These are phyloP conservation scores for Paecilomyces dactylethromorphus DNA, from an alignment of 2,329 filamentous ascomycete species.

Conservation along the genomic window DNA sequence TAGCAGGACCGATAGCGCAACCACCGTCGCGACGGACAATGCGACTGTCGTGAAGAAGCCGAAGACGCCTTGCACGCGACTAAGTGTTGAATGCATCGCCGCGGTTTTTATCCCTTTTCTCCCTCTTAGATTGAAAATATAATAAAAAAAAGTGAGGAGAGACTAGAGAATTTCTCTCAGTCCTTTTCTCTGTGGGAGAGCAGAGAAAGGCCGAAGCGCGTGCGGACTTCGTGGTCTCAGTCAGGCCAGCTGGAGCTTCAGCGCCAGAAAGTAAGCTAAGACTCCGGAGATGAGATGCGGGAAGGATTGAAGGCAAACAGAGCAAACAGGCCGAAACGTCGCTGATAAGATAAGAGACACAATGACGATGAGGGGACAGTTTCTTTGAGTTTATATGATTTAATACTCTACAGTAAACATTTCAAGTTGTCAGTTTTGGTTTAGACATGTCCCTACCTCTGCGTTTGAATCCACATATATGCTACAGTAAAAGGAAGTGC, in stretches of 20 bases:
- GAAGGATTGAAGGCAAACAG: background rate
- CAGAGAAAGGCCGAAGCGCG: background rate
- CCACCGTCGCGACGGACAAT: constrained; percentile 70
- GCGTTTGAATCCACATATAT: too few species aligned
- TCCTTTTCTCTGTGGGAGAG: background rate
- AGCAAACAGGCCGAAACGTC: background rate
- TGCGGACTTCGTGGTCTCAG: background rate
- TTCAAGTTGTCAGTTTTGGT: too few species aligned
- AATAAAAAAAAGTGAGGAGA: background rate
- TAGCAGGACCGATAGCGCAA: constrained; percentile 70
- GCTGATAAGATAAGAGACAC: background rate
- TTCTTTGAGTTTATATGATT: background rate
- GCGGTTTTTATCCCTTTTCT: background rate
- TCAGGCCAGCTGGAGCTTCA: background rate
- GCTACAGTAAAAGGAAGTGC: too few species aligned
- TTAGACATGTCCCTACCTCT: too few species aligned
- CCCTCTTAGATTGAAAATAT: background rate
- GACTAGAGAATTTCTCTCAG: background rate
- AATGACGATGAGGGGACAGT: background rate
- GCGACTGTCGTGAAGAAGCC: constrained; percentile 96
- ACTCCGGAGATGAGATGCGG: background rate
- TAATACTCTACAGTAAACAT: too few species aligned
- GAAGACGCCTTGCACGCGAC: constrained; percentile 85
- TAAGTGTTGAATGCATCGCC: constrained; percentile 83
- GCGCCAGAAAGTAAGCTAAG: background rate